Evolutionary conservation across 2,329 filamentous ascomycete species (phyloP), one percentile per base, ranked within the genome.

Genomic region (Calonectria pseudoreteaudii): DNA sequence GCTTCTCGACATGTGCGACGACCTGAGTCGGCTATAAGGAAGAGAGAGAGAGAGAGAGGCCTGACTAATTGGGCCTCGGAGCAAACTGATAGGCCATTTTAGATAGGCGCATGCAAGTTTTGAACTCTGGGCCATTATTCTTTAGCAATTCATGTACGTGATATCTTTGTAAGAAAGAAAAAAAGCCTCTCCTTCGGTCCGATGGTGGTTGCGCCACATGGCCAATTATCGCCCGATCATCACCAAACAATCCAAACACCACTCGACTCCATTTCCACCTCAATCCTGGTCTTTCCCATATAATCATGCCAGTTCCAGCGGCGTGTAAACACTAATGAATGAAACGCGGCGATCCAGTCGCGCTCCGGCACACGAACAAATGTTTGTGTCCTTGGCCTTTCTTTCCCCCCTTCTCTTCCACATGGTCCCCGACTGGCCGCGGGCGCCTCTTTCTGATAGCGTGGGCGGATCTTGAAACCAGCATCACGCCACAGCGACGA

Each of bases 1-100:
- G 70, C 70, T 68, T 72, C 70, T 72, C 52, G 28, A 8, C 47
- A 16, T 30, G 26, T n/a, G n/a, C n/a, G n/a, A 28, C 31, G n/a
- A 53, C 20, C 34, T 47, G 56, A 68, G 36, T 68, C 70, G 70
- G 70, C 70, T 72, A 66, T 70, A 67, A 58, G 52, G 50, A 30
- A 28, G 34, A 16, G n/a, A 62, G n/a, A n/a, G n/a, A n/a, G n/a
- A n/a, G n/a, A n/a, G n/a, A n/a, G n/a, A n/a, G n/a, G n/a, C n/a
- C 20, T 28, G 36, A 53, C 34, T 28, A 38, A 65, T 28, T 34
- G 20, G 20, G 26, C 26, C 23, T 5, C 20, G 2, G 7, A 49
- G 20, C 7, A 38, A 23, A 62, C 23, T 41, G 56, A 62, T 41
- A 62, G 36, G 56, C 52, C 16, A 6, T 56, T 34, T 3, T 47